Base-by-base conservation (phyloP, 257 asterid genomes). In the Dorcoceras hygrometricum region DNA sequence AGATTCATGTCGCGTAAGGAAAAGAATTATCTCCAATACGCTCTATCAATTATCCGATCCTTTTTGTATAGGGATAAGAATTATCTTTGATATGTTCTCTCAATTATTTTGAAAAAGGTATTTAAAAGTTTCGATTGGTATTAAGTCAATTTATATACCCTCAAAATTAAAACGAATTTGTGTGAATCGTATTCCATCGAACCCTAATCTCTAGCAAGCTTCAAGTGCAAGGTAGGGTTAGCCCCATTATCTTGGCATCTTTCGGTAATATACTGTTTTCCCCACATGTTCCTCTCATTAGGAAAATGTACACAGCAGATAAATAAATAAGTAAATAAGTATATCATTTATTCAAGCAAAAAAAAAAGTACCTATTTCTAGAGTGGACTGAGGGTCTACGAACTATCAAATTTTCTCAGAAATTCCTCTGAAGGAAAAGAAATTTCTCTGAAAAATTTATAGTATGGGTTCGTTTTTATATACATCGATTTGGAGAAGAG, bases 151-250 rank as follows among this genome's bases (percentile, higher is more conserved):
- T 8, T 64, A 31, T 3, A 24, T 22, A 25, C 6, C 31, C 2
- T 24, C n/a, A n/a, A n/a, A n/a, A n/a, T 29, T 16, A 11, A 23
- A 12, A 7, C 9, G 20, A 6, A 8, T 27, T 28, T n/a, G 6
- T 48, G 19, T 31, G 77, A 72, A 72, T 72, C 57, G 19, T 59
- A 73, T 73, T 60, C 77, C 10, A 57, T 62, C 73, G 55, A 67
- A 62, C 20, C 61, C 56, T 26, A 68, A 59, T 62, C 24, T 28
- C 19, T 46, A 23, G 62, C 10, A 57, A 63, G 58, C 75, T 63
- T 74, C 71, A 63, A 29, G 28, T 51, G 57, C 70, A 74, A 74
- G 74, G n/a, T 53, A 61, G 31, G 29, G 12, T 2, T 55, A 62
- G 28, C 56, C 12, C 57, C 61, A 27, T 71, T 27, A 20, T 23